Evolutionary conservation across 129 eudicot species (phyloP).

Genomic region (Pittosporum tobira): DNA sequence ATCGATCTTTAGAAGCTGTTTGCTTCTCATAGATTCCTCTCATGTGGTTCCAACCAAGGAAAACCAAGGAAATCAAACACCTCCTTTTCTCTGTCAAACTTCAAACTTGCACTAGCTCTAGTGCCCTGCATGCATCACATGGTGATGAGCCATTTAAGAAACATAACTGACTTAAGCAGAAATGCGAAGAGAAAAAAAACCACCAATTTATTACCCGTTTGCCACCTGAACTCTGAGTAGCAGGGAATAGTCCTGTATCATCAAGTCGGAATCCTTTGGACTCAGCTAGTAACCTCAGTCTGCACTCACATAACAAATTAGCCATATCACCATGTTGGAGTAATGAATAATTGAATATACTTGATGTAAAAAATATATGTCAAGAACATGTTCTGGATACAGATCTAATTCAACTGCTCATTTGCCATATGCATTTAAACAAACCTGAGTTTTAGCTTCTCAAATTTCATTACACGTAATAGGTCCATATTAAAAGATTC

Average conservation of each 20-base stretch:
- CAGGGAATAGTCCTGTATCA: constrained; percentile 87
- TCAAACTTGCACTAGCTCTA: constrained; percentile 62
- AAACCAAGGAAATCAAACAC: constrained; percentile 90
- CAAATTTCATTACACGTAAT: neutral
- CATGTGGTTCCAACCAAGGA: constrained; percentile 74
- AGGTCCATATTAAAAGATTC: neutral
- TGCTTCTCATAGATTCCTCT: constrained; percentile 59
- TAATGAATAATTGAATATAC: neutral
- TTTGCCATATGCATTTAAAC: neutral
- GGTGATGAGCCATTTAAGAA: constrained; percentile 7
- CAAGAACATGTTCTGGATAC: neutral
- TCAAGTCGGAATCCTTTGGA: constrained; percentile 84
- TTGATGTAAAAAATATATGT: neutral
- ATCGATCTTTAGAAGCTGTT: neutral
- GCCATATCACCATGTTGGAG: too few relatives aligned
- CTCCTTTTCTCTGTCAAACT: constrained; percentile 72
- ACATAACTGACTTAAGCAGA: neutral
- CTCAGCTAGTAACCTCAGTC: constrained; percentile 85
- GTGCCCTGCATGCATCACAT: constrained; percentile 42
- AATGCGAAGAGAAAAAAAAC: neutral
- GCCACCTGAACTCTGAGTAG: constrained; percentile 63
- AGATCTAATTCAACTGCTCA: neutral
- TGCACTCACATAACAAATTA: too few relatives aligned
- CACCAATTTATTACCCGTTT: constrained; percentile 44
- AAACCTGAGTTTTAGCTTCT: neutral